Base-by-base conservation (phyloP, 2,329 filamentous ascomycete genomes). In the Myrmaecium sp. region DNA sequence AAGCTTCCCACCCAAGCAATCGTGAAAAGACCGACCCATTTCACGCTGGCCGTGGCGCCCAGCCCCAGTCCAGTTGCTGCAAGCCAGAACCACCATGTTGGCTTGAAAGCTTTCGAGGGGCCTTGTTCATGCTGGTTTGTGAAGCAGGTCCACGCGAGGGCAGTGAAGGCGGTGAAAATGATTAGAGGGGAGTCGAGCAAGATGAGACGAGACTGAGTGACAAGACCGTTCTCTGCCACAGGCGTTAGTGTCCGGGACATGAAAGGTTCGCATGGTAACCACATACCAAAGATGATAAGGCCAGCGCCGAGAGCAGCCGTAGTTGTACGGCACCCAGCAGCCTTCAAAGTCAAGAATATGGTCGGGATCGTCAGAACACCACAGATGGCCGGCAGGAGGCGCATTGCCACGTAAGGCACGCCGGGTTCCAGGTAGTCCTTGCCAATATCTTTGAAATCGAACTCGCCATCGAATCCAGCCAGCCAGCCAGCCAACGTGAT, bases 381-480 rank as follows among this genome's bases (percentile, higher is more conserved):
- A 41, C 83, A 76, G 37, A 95, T 60, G 29, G 89, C 89, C 20
- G 89, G 86, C 39, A 93, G 72, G 56, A 95, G 57, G 50, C 89
- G 78, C 89, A 98, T 98, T 30, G 89, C 79, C 30, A 98, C 89
- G 55, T 98, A 98, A 22, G 89, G 89, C 29, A 98, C 89, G 28
- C 74, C 72, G 3, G 89, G 83, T 57, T 93, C 89, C 36, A 95
- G 52, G 50, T 98, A 98, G 54, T 98, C 89, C 60, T 95, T 94
- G 54, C 89, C 89, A 55, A 98, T 98, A 41, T 98, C 84, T 63
- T 95, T 98, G 64, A 98, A 98, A 54, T 95, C 89, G 51, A 98
- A 98, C 36, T 82, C 66, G 37, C 89, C 89, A 47, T 94, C 70
- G 52, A 95, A 98, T 28, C 89, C 89, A 43, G 84, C 89, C 36